Evolutionary conservation across 2,329 filamentous ascomycete genomes (phyloP).

Genomic region (Paecilomyces sp.): DNA sequence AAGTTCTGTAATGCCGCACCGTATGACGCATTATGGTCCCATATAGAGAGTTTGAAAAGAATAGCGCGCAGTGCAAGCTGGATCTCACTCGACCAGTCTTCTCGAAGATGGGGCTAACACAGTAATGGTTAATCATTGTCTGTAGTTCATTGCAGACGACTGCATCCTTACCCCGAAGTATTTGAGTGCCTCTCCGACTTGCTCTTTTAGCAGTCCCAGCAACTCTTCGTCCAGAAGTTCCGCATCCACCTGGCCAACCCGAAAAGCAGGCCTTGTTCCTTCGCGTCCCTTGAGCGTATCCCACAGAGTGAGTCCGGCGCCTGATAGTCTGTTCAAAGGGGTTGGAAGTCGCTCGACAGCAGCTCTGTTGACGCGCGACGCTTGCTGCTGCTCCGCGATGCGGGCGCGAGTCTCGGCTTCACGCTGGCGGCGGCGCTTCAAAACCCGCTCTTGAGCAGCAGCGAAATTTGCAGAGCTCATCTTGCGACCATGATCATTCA

Average conservation of each 20-base stretch:
- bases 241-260: constrained; percentile 92
- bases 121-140: constrained; percentile 1
- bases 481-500: constrained; percentile 25
- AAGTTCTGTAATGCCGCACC: constrained; percentile 89
- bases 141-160: neutral
- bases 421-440: constrained; percentile 69
- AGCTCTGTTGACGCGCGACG: constrained; percentile 46
- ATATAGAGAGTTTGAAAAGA: constrained; percentile 90
- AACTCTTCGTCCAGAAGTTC: constrained; percentile 93
- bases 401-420: constrained; percentile 58
- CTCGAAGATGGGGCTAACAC: constrained; percentile 56
- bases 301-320: constrained; percentile 50
- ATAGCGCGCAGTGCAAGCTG: constrained; percentile 66
- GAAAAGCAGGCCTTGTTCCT: constrained; percentile 76
- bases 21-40: constrained; percentile 94
- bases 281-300: constrained; percentile 65
- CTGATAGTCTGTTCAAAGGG: constrained; percentile 52
- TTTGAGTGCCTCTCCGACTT: constrained; percentile 81
- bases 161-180: constrained; percentile 61
- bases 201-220: constrained; percentile 72
- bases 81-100: constrained; percentile 86
- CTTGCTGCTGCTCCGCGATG: constrained; percentile 34
- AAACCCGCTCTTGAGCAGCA: constrained; percentile 79
- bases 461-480: constrained; percentile 67
- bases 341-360: constrained; percentile 53